Conservation (phyloP, 257 asterid species). For the Cinchona pubescens region DNA sequence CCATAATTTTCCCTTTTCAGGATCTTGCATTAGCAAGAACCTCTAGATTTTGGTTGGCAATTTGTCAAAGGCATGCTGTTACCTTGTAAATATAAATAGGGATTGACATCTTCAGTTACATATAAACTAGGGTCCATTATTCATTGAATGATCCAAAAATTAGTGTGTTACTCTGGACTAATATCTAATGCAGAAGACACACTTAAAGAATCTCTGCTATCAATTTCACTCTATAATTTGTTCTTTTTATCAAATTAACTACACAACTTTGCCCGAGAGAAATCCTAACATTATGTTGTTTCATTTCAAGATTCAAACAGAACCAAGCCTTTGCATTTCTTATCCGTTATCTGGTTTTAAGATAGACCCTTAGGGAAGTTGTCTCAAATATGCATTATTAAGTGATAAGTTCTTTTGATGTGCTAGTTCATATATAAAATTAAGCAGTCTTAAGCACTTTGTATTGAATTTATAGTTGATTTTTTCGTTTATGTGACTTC, state of each 20-base stretch:
- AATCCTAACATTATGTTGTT: not conserved
- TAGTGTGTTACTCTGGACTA: not conserved
- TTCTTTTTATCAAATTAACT: not conserved
- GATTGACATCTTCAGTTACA: not conserved
- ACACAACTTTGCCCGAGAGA: slow-evolving; percentile 1
- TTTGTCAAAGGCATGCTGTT: not conserved
- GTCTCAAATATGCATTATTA: not conserved
- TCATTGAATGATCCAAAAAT: not conserved
- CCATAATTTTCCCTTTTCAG: not conserved
- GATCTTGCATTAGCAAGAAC: not conserved
- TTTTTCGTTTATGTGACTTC: slow-evolving; percentile 6
- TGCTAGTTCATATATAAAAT: not conserved
- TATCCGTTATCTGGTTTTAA: not conserved
- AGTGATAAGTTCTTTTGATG: not conserved
- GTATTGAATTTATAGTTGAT: not conserved
- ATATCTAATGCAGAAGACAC: not conserved
- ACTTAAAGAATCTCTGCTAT: not conserved
- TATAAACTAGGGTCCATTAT: not conserved
- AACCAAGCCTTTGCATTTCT: not conserved
- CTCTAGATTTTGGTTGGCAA: not conserved
- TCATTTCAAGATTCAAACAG: not conserved
- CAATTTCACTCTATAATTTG: not conserved
- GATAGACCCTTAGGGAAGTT: not conserved
- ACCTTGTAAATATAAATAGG: not conserved
- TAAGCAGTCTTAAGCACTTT: not conserved